phyloP scores from a whole-genome alignment of 2,329 filamentous ascomycete species.

The Aspergillus sp. region DNA sequence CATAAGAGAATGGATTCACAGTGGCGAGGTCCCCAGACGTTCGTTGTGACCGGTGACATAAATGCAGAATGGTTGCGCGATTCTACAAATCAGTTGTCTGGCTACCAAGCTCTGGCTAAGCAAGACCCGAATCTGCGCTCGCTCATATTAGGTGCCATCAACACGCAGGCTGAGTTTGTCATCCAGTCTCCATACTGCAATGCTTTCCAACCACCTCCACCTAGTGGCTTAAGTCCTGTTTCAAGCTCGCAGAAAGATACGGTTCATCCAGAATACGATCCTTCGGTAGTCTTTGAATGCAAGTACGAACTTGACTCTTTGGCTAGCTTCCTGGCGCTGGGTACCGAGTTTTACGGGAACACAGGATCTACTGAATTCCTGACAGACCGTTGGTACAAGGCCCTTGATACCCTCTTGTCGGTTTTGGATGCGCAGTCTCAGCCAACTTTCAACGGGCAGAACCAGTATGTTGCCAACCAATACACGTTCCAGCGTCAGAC shows the following conservation, averaged over 20 bases:
- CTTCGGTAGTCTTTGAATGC: conserved; percentile 85
- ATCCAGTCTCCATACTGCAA: conserved; percentile 96
- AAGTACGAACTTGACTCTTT: conserved; percentile 98
- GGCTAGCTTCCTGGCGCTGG: conserved; percentile 79
- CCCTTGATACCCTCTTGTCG: conserved; percentile 64
- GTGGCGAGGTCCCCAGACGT: conserved; percentile 83
- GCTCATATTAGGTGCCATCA: conserved; percentile 86
- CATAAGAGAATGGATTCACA: conserved; percentile 47
- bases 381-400: conserved; percentile 68
- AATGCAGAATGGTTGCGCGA: conserved; percentile 89
- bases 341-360: conserved; percentile 77
- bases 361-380: conserved; percentile 74
- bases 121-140: conserved; percentile 71
- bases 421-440: conserved; percentile 73
- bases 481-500: conserved; percentile 86
- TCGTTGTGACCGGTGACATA: conserved; percentile 90
- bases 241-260: conserved; percentile 74
- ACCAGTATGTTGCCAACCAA: conserved; percentile 60
- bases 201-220: conserved; percentile 89
- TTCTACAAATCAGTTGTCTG: conserved; percentile 85
- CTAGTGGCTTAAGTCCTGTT: conserved; percentile 64
- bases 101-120: conserved; percentile 78
- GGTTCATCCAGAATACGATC: conserved; percentile 83
- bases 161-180: conserved; percentile 91
- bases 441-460: conserved; percentile 70